Evolutionary conservation across 2,329 filamentous ascomycete species (phyloP).

Genomic region (Phyllosticta capitalensis): DNA sequence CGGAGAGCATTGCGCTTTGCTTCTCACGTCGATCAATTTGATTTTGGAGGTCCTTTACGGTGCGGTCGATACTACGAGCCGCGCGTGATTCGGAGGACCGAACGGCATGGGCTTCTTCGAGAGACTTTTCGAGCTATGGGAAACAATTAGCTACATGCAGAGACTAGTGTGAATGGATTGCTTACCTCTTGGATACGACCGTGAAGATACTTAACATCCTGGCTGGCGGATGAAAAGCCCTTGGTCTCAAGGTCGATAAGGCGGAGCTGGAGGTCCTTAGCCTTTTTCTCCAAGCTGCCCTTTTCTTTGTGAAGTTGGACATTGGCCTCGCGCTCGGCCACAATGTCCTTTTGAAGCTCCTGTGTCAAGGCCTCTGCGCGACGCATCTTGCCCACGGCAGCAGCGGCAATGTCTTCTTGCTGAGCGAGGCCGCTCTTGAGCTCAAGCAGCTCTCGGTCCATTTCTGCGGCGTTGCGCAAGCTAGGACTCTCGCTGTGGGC

Average conservation of each 20-base stretch:
- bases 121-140: conserved; percentile 69
- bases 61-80: conserved; percentile 85
- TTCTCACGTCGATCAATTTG: conserved; percentile 94
- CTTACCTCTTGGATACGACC: conserved; percentile 90
- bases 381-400: conserved; percentile 94
- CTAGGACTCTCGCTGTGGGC: conserved; percentile 77
- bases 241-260: conserved; percentile 94
- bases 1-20: conserved; percentile 66
- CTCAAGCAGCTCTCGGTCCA: conserved; percentile 82
- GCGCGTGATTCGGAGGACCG: conserved; percentile 75
- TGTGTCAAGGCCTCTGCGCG: conserved; percentile 77
- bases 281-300: conserved; percentile 73
- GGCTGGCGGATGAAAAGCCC: conserved; percentile 86
- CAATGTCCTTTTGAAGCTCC: conserved; percentile 90
- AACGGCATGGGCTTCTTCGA: conserved; percentile 73
- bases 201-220: conserved; percentile 91
- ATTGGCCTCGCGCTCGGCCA: conserved; percentile 71
- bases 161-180: conserved; percentile 8
- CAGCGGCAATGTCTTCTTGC: conserved; percentile 83
- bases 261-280: conserved; percentile 83
- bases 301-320: conserved; percentile 83
- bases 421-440: conserved; percentile 83
- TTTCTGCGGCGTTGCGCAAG: conserved; percentile 77
- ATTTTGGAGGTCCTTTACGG: conserved; percentile 82
- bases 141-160: conserved; percentile 13